These are phyloP conservation scores for Xylariaceae sp. DNA, from an alignment of 2,329 filamentous ascomycete genomes.

Conservation along the genomic window DNA sequence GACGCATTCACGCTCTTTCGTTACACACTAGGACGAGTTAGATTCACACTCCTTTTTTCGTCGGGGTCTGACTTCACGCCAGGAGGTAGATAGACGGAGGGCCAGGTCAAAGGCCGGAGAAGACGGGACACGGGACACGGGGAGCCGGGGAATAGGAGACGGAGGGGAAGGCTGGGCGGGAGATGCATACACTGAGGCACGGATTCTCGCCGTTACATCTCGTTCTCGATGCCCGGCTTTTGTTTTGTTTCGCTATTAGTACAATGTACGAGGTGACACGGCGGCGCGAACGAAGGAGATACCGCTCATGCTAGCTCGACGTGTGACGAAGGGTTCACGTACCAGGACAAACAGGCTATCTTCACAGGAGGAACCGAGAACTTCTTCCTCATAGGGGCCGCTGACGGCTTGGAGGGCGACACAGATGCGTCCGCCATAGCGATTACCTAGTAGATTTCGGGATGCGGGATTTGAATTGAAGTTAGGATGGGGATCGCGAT, in stretches of 20 bases:
- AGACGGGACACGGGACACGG: not conserved
- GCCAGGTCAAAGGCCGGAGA: constrained; percentile 1
- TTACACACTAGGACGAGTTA: constrained; percentile 35
- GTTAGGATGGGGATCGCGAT: constrained; percentile 9
- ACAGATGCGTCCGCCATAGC: constrained; percentile 25
- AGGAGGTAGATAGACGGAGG: constrained; percentile 1
- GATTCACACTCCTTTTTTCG: constrained; percentile 6
- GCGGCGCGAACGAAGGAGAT: constrained; percentile 9
- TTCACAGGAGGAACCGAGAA: constrained; percentile 46
- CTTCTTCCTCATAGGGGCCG: constrained; percentile 33
- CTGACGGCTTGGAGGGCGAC: constrained; percentile 20
- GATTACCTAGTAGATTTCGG: constrained; percentile 3
- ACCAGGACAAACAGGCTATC: constrained; percentile 47
- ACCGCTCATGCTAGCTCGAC: constrained; percentile 4
- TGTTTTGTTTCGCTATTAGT: constrained; percentile 15
- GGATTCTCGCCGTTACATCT: constrained; percentile 43
- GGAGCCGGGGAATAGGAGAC: constrained; percentile 1
- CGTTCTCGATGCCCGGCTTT: constrained; percentile 41
- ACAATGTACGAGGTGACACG: constrained; percentile 22
- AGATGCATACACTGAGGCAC: constrained; percentile 39
- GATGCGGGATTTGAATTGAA: constrained; percentile 7
- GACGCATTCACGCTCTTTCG: constrained; percentile 38
- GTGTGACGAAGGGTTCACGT: constrained; percentile 25
- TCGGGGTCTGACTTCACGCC: constrained; percentile 7
- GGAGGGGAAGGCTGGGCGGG: not conserved